A percentile compares a stretch with the other conserved stretches of the same genome.
Evolutionary conservation across 2,329 filamentous ascomycete species (phyloP).

Genomic region (Meredithiella fracta): DNA sequence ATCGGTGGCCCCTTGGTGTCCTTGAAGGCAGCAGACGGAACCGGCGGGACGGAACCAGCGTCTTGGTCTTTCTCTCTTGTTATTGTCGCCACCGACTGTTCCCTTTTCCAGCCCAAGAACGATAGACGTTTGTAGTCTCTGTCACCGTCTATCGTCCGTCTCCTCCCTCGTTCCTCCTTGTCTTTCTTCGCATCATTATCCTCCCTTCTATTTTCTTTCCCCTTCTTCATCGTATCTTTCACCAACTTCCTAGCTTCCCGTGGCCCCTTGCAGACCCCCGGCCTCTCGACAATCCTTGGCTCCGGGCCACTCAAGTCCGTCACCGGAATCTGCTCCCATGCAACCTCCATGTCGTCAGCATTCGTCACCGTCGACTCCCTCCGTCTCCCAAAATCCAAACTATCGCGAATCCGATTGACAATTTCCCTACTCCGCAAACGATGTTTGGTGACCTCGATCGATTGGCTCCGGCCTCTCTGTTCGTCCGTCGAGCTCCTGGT

Average conservation of each 20-base stretch:
- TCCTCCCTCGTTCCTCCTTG: not conserved
- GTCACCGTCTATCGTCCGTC: not conserved
- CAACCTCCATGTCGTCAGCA: slow-evolving; percentile 4
- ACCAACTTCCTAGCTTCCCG: slow-evolving; percentile 7
- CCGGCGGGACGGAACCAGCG: too few species aligned
- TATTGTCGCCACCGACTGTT: too few species aligned
- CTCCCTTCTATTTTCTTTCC: not conserved
- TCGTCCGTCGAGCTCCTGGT: not conserved
- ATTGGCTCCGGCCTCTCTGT: not conserved
- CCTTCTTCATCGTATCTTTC: not conserved
- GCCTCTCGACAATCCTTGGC: slow-evolving; percentile 12
- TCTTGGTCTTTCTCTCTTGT: too few species aligned
- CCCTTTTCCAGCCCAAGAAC: too few species aligned
- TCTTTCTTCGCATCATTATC: not conserved
- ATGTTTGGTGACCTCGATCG: not conserved
- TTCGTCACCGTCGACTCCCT: not conserved
- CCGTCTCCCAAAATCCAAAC: slow-evolving; percentile 11
- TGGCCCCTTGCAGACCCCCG: slow-evolving; percentile 9
- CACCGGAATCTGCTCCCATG: slow-evolving; percentile 11
- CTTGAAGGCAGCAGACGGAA: too few species aligned
- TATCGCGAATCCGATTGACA: slow-evolving; percentile 9
- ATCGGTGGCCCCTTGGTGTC: too few species aligned
- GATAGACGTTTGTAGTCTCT: too few species aligned
- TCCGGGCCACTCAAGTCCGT: slow-evolving; percentile 12
- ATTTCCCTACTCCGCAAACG: slow-evolving; percentile 12